Evolutionary conservation across 208 protist genomes (phyloP), one percentile per base, ranked within the genome.

Genomic region (Trypanosoma theileri): DNA sequence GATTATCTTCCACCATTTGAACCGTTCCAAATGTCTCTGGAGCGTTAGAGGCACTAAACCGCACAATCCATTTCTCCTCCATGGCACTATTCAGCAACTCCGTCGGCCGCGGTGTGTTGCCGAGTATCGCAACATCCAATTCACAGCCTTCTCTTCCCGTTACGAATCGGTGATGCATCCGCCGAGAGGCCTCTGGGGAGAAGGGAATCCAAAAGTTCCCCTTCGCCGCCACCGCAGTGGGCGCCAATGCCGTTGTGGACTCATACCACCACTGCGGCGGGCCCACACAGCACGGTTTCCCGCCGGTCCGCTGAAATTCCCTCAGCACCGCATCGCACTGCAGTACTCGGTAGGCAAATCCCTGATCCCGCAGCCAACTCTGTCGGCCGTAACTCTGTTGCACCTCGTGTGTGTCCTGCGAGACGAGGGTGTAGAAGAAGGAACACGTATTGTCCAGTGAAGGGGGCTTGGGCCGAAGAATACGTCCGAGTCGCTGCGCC

Each of bases 401-500:
- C 76, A 99, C 91, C 73, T 99, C 99, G 24, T 91, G 69, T 21
- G 98, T 99, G 81, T 99, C 98, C 66, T 97, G 86, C 13, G 96
- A 98, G 10, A 99, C 97, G 7, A 99, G 81, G 1, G 98, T 98
- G 83, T 99, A 99, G 84, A 99, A 99, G 73, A 98, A 99, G 0
- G 99, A 98, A 64, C 87, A 93, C 4, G 83, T 91, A 77, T 91
- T 93, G 69, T 99, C 98, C 66, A 97, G 75, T 19, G 85, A 94
- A 13, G 89, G 83, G n/a, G 88, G 89, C 77, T 98, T 98, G 0
- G 92, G 92, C 4, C 96, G 88, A 14, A 98, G 72, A 75, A 99
- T 99, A 53, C 98, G 93, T 50, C 98, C 98, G 1, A 99, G 85
- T n/a, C 97, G 93, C 78, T 99, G 98, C 46, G 98, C 97, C 82